phyloP scores from a whole-genome alignment of 176 grass and related monocot species.

The maize (Zea mays) region DNA sequence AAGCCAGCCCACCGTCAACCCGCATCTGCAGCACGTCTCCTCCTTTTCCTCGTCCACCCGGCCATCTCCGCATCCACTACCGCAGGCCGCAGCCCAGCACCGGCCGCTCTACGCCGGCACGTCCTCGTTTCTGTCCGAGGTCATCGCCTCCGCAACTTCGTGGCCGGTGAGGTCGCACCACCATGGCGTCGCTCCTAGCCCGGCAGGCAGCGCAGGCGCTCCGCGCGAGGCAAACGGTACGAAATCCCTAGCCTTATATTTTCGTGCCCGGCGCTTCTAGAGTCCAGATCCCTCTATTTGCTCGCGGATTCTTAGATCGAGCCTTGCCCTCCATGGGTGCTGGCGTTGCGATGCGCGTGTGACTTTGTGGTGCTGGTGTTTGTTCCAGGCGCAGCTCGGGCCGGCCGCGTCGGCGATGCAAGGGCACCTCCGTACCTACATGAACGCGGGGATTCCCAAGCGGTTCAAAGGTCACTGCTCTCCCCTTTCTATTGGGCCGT shows the following conservation, averaged over 20 bases:
- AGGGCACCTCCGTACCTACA: conserved; percentile 71
- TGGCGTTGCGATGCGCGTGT: background rate
- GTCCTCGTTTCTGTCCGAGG: conserved; percentile 10
- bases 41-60: background rate
- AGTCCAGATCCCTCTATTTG: conserved; percentile 15
- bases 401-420: conserved; percentile 61
- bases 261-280: conserved; percentile 17
- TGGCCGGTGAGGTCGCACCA: conserved; percentile 34
- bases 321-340: background rate
- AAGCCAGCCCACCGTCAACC: conserved; percentile 24
- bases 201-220: conserved; percentile 74
- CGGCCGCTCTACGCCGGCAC: conserved; percentile 12
- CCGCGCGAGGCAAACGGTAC: conserved; percentile 64
- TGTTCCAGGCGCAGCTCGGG: conserved; percentile 53
- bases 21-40: background rate
- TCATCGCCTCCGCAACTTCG: conserved; percentile 27
- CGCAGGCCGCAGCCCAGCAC: background rate
- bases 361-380: conserved; percentile 13
- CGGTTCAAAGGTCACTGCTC: conserved; percentile 64
- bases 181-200: conserved; percentile 75
- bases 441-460: conserved; percentile 48
- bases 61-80: conserved; percentile 27
- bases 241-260: background rate
- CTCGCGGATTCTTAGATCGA: conserved; percentile 23
- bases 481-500: background rate